Base-by-base conservation (phyloP, 495 filamentous ascomycete species). In the Hypoxylon subgilvum region DNA sequence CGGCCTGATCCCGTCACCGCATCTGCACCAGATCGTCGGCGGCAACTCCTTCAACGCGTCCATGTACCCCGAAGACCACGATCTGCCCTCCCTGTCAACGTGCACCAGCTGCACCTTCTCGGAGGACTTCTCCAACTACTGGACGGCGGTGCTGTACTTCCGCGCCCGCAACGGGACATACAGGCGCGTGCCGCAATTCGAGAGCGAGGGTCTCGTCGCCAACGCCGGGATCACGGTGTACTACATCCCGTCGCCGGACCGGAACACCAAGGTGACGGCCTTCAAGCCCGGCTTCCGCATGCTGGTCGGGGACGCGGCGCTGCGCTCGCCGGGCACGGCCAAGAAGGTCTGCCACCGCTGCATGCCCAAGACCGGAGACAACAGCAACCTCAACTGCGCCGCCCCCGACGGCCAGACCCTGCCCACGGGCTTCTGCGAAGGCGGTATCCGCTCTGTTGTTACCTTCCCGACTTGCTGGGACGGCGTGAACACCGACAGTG, bases 271-370 rank as follows among this genome's bases (percentile, higher is more conserved):
- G 25, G 78, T 88, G 19, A 69, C 76, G 6, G 79, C 86, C n/a
- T 90, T 89, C 72, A 86, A 82, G 1, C 71, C 75, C 9, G 84
- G 82, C 47, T 85, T 88, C 66, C 87, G 86, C 30, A 89, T 91
- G 85, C 53, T 91, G 12, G 79, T 86, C 40, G 88, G 88, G 27
- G 75, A 87, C 62, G 77, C 85, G 0, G 68, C 61, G 12, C 70
- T 77, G 31, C 76, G 79, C 22, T 63, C 63, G 19, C 70, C 68
- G 18, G 71, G 69, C 41, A 45, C 61, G 19, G 71, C 68, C 13
- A 68, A 71, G 42, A 83, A 82, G 51, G 71, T 87, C n/a, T 75
- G 72, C 58, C 83, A 74, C 60, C 74, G 77, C 25, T 86, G 82
- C 41, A 71, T 74, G 58, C 71, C 72, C 30, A 61, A 63, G 18